Conservation (phyloP, 768 basidiomycete genomes). For the Lactifluus echinatus region DNA sequence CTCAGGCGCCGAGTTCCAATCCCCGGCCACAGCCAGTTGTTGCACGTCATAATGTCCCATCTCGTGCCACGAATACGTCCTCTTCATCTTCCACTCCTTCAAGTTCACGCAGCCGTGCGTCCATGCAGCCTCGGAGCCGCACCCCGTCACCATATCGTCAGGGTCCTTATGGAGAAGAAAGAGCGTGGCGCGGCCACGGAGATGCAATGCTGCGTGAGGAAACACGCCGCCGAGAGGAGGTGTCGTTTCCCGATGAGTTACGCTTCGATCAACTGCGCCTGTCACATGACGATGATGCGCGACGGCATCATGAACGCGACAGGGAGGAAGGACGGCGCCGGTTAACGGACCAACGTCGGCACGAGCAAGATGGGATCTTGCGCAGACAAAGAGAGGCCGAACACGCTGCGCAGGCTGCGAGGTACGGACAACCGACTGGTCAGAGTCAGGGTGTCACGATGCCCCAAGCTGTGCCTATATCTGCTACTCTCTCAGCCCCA, state of each 20-base stretch:
- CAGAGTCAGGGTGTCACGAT: slow-evolving; percentile 29
- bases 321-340: slow-evolving; percentile 31
- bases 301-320: slow-evolving; percentile 17
- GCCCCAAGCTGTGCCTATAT: slow-evolving; percentile 22
- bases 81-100: slow-evolving; percentile 19
- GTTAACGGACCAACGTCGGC: slow-evolving; percentile 34
- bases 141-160: slow-evolving; percentile 17
- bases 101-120: slow-evolving; percentile 16
- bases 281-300: slow-evolving; percentile 21
- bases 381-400: slow-evolving; percentile 48
- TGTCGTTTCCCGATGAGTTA: neutral
- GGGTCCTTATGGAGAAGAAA: slow-evolving; percentile 31
- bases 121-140: slow-evolving; percentile 10
- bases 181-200: slow-evolving; percentile 31
- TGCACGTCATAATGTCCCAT: neutral
- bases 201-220: slow-evolving; percentile 22
- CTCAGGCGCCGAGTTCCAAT: neutral
- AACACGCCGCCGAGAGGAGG: slow-evolving; percentile 10
- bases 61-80: slow-evolving; percentile 5
- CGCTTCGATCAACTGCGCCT: neutral
- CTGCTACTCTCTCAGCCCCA: neutral
- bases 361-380: slow-evolving; percentile 49
- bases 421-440: slow-evolving; percentile 24
- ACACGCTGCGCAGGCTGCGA: slow-evolving; percentile 24
- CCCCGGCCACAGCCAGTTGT: neutral